These are phyloP conservation scores for Dionaea muscipula DNA, from an alignment of 179 eudicot species.

Conservation along the genomic window DNA sequence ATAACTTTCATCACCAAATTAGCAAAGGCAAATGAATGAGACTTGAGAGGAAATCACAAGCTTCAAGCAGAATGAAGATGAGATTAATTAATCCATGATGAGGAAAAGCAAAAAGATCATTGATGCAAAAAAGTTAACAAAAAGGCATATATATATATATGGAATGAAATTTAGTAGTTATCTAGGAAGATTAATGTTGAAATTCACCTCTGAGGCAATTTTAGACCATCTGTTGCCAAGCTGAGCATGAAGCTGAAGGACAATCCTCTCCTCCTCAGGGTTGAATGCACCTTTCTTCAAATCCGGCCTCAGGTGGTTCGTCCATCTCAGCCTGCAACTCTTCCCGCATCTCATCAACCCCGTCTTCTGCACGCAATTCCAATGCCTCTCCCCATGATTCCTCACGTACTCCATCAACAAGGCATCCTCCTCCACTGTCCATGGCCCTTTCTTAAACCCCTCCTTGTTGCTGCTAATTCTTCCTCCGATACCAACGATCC, in stretches of 20 bases:
- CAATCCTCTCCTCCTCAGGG: slow-evolving; percentile 31
- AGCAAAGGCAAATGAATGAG: too few relatives aligned
- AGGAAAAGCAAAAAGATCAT: too few relatives aligned
- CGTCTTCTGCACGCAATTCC: slow-evolving; percentile 44
- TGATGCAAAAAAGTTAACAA: background rate
- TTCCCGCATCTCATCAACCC: slow-evolving; percentile 49
- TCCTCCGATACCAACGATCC: background rate
- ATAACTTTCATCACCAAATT: too few relatives aligned
- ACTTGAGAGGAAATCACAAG: too few relatives aligned
- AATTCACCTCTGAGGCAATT: slow-evolving; percentile 53
- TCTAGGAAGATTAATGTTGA: background rate
- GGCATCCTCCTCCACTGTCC: slow-evolving; percentile 41
- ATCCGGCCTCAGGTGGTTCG: slow-evolving; percentile 44
- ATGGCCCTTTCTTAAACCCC: slow-evolving; percentile 38
- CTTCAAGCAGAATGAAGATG: too few relatives aligned
- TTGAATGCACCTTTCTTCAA: slow-evolving; percentile 42
- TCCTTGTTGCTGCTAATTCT: slow-evolving; percentile 3
- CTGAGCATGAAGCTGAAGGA: slow-evolving; percentile 37
- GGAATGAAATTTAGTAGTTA: background rate
- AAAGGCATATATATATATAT: background rate
- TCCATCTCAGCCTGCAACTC: slow-evolving; percentile 52
- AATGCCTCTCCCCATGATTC: slow-evolving; percentile 40
- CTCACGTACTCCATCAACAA: slow-evolving; percentile 39
- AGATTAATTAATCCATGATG: too few relatives aligned
- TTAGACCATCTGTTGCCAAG: slow-evolving; percentile 66